These are phyloP conservation scores for Alternaria novae-zelandiae DNA, from an alignment of 2,329 filamentous ascomycete species.

Conservation along the genomic window DNA sequence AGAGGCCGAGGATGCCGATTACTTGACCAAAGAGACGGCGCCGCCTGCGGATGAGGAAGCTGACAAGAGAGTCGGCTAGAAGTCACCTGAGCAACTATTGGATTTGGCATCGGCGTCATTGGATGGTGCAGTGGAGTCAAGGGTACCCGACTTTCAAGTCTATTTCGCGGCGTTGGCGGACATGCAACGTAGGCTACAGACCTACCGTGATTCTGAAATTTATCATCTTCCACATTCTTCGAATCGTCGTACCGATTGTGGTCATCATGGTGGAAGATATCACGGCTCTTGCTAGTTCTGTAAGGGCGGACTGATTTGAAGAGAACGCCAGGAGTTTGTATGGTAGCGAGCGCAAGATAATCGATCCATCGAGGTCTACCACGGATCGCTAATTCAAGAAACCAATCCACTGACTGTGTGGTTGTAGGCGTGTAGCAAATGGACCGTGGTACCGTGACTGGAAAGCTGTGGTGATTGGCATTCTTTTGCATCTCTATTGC, in stretches of 20 bases:
- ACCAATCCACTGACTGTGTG: neutral
- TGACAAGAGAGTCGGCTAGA: slow-evolving; percentile 37
- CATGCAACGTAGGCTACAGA: neutral
- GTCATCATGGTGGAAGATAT: neutral
- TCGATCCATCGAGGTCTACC: neutral
- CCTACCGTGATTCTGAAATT: too few species aligned
- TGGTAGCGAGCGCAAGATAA: neutral
- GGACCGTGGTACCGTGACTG: neutral
- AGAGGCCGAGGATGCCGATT: slow-evolving; percentile 88
- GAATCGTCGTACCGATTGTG: neutral
- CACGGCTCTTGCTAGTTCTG: too few species aligned
- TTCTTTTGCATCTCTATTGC: neutral
- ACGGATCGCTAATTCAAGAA: neutral
- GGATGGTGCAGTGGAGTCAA: slow-evolving; percentile 1
- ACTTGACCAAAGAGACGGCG: slow-evolving; percentile 74
- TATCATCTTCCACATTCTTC: too few species aligned
- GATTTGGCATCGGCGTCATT: slow-evolving; percentile 6
- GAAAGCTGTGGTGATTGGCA: neutral
- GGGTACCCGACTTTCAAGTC: neutral
- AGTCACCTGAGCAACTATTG: neutral
- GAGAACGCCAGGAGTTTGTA: neutral
- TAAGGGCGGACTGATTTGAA: too few species aligned
- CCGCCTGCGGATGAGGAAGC: slow-evolving; percentile 47
- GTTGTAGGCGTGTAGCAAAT: neutral
- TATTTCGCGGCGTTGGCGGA: slow-evolving; percentile 1